Percentiles rank a stretch among this genome's conserved stretches.
These are phyloP conservation scores for Pleurozium schreberi DNA, from an alignment of 225 moss, liverwort and hornwort genomes.

Conservation along the genomic window DNA sequence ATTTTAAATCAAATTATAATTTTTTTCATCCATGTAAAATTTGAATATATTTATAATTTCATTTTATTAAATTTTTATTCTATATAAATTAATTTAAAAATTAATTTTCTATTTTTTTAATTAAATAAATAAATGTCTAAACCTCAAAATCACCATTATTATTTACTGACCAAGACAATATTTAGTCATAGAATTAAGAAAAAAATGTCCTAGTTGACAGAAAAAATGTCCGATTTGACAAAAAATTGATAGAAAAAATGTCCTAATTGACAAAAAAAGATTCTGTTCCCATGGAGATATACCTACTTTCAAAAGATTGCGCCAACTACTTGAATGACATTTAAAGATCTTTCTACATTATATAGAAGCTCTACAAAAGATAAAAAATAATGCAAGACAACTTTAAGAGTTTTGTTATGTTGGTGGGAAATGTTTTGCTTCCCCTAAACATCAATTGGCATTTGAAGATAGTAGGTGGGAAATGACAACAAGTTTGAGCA, in stretches of 20 bases:
- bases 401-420: rapidly evolving
- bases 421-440: background rate
- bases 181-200: background rate
- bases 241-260: too few relatives aligned
- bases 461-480: rapidly evolving
- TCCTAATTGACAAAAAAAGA: too few relatives aligned
- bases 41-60: too few relatives aligned
- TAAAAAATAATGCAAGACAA: background rate
- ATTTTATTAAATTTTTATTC: too few relatives aligned
- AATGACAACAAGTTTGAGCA: too few relatives aligned
- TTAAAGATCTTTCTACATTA: background rate
- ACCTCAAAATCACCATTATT: rapidly evolving
- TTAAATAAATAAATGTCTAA: background rate
- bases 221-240: too few relatives aligned
- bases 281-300: too few relatives aligned
- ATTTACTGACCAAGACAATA: background rate
- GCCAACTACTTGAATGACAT: background rate
- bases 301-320: rapidly evolving
- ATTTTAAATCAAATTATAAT: background rate
- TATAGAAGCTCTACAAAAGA: background rate
- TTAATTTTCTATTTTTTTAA: background rate
- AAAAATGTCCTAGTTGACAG: too few relatives aligned
- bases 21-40: background rate
- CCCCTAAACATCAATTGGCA: background rate
- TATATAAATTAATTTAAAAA: background rate